Conservation (phyloP, 2,329 filamentous ascomycete species). For the Alternaria alternata region DNA sequence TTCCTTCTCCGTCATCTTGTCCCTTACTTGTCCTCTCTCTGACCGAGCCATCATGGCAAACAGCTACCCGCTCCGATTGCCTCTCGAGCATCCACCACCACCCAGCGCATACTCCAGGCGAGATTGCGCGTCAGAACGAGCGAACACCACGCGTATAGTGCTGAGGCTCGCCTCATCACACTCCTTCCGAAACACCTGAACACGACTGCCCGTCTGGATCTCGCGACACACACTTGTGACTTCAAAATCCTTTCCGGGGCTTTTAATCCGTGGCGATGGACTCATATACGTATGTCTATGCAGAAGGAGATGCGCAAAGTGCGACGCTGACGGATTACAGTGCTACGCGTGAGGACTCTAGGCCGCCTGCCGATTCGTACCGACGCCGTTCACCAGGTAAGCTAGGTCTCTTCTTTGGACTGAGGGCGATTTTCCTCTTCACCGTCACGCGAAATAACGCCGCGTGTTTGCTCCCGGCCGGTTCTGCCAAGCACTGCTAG, state of each 20-base stretch:
- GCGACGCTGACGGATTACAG: constrained; percentile 27
- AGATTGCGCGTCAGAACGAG: constrained; percentile 29
- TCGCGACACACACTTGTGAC: constrained; percentile 1
- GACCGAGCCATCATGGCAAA: constrained; percentile 55
- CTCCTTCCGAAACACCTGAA: constrained; percentile 22
- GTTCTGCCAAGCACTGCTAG: constrained; percentile 2
- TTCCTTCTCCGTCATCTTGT: constrained; percentile 38
- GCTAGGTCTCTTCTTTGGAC: constrained; percentile 33
- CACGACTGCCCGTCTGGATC: constrained; percentile 10
- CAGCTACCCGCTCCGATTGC: constrained; percentile 48
- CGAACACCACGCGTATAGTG: constrained; percentile 21
- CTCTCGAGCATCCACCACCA: constrained; percentile 33
- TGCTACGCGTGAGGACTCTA: constrained; percentile 63
- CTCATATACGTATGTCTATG: constrained; percentile 47
- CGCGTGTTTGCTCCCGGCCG: not conserved
- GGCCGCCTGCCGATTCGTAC: constrained; percentile 53
- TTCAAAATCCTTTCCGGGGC: not conserved
- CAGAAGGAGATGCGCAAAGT: not conserved
- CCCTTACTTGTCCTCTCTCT: constrained; percentile 49
- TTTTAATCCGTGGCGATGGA: constrained; percentile 39
- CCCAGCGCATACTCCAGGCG: constrained; percentile 36
- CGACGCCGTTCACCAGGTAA: constrained; percentile 75
- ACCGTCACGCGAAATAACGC: not conserved
- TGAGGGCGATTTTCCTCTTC: not conserved
- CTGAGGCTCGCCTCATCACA: constrained; percentile 30